Evolutionary conservation across 73 alveolate genomes (phyloP), one percentile per base, ranked within the genome.

Genomic region (Paraurostyla sp.): DNA sequence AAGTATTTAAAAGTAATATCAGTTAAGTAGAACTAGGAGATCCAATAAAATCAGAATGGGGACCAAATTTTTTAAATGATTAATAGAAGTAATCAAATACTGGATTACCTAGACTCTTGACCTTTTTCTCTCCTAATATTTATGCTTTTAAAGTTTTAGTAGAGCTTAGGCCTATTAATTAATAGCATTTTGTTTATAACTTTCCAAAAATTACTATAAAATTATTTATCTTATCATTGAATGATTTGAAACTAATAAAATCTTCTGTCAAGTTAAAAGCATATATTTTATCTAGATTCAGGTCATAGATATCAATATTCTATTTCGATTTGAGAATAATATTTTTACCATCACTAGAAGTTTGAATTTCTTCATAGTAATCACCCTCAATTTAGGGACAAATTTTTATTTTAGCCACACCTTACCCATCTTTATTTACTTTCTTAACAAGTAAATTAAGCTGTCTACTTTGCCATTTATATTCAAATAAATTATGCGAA

Each of bases 31-130:
- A 9, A 46, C 33, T 3, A 49, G 87, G 87, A 35, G 76, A 48
- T 4, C 73, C 73, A 7, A 75, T 46, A 50, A 75, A 75, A n/a
- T 22, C 69, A 32, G 87, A 75, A 46, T 75, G 87, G 9, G 87
- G 87, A 4, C 87, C 87, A 29, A 46, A 75, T 32, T 75, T 75
- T 30, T 75, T 75, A 29, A 75, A 75, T 3, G 65, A 4, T 9
- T 36, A 46, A 30, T 49, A 75, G 20, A 75, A 46, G 25, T 43
- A 48, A 75, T 75, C 87, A 48, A 75, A 7, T 16, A 75, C 25
- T 13, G 87, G 87, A 48, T 75, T 75, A 13, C 87, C 87, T n/a
- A 15, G 2, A 20, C 51, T 75, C 29, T 75, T 29, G 7, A 20
- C 73, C 25, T 43, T 27, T 6, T 75, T 6, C 49, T 75, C 30